These are phyloP conservation scores for Knoxia roxburghii DNA, from an alignment of 257 asterid genomes.

Conservation along the genomic window DNA sequence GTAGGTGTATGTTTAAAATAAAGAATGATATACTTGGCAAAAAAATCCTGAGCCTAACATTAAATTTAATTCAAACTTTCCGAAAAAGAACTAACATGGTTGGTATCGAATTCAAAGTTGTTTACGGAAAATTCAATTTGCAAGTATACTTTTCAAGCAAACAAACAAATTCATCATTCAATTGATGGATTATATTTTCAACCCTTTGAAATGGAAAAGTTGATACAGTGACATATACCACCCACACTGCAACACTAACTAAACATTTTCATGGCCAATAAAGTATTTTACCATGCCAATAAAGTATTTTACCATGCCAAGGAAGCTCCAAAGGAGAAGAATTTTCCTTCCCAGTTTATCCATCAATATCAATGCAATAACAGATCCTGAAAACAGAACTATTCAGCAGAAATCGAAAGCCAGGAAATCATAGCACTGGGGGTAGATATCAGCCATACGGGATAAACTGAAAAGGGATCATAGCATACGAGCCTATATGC, in stretches of 20 bases:
- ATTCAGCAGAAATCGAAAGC: constrained; percentile 3
- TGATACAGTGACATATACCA: neutral
- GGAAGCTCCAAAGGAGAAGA: constrained; percentile 90
- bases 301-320: constrained; percentile 68
- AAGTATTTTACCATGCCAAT: constrained; percentile 76
- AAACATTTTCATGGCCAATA: neutral
- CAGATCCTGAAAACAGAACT: constrained; percentile 50
- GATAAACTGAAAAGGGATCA: neutral
- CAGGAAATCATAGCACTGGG: neutral
- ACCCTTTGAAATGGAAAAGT: too few species aligned
- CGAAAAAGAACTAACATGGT: neutral
- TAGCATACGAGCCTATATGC: neutral
- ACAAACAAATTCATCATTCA: neutral
- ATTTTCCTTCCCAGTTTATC: constrained; percentile 84
- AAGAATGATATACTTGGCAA: neutral
- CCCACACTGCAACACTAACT: neutral
- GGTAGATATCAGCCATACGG: neutral
- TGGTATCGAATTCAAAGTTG: neutral
- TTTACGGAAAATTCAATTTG: neutral
- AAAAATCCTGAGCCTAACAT: neutral
- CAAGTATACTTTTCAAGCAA: neutral
- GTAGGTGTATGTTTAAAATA: neutral
- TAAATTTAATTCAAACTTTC: neutral
- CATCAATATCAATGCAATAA: constrained; percentile 73
- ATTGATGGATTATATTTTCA: too few species aligned